Evolutionary conservation across 495 filamentous ascomycete genomes (phyloP).

Genomic region (Penicillium cinerascens): DNA sequence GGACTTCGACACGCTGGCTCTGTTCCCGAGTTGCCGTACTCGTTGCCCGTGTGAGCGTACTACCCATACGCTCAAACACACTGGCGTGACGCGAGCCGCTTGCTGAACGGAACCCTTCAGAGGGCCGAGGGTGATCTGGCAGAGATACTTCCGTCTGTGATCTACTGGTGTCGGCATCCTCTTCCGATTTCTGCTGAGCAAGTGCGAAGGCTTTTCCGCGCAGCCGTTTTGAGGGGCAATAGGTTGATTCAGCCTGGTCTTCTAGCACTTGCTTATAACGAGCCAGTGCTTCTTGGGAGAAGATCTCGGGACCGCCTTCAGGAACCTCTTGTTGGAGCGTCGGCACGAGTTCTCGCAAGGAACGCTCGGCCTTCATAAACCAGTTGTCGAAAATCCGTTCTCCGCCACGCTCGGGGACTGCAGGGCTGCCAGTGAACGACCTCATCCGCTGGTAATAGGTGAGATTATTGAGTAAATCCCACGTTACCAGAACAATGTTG

Average conservation of each 20-base stretch:
- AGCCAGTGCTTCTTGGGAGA: conserved; percentile 13
- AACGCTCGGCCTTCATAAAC: conserved; percentile 43
- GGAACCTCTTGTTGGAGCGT: conserved; percentile 26
- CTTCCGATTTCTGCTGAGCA: background rate
- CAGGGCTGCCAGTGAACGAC: conserved; percentile 49
- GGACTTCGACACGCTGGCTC: background rate
- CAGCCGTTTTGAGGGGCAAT: conserved; percentile 32
- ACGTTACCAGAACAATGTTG: conserved; percentile 56
- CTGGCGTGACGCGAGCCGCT: too few species aligned
- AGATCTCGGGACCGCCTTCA: conserved; percentile 17
- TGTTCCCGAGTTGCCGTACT: background rate
- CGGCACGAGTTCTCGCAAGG: conserved; percentile 41
- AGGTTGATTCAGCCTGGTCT: conserved; percentile 18
- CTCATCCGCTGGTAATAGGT: conserved; percentile 50
- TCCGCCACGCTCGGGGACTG: conserved; percentile 32
- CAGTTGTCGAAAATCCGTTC: conserved; percentile 52
- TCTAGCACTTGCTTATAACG: conserved; percentile 23
- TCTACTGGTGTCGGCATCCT: background rate
- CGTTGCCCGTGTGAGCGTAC: background rate
- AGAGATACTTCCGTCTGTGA: background rate
- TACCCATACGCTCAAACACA: background rate
- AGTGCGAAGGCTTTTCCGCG: conserved; percentile 20
- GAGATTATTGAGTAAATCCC: conserved; percentile 39
- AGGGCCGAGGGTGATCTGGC: too few species aligned
- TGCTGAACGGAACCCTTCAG: too few species aligned